Evolutionary conservation across 768 basidiomycete genomes (phyloP).

Genomic region (Rhodocollybia butyracea): DNA sequence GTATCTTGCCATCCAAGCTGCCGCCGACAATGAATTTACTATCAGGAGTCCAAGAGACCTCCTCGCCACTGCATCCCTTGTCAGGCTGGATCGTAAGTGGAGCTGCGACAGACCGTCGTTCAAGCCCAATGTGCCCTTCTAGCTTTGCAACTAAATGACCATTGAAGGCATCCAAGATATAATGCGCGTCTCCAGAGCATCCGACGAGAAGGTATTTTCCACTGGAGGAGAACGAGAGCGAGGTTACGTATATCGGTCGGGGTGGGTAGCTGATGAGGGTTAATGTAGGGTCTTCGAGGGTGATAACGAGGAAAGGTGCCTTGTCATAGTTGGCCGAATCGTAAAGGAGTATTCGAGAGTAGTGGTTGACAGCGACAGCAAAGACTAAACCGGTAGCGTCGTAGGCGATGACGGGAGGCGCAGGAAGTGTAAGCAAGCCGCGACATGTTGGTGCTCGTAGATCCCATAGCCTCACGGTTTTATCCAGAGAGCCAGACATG

Average conservation of each 20-base stretch:
- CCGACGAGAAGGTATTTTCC: conserved; percentile 90
- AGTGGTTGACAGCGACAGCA: conserved; percentile 81
- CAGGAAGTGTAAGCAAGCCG: conserved; percentile 73
- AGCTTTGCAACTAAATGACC: conserved; percentile 82
- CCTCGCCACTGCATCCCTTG: conserved; percentile 87
- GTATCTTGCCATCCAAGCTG: conserved; percentile 79
- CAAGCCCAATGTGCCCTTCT: conserved; percentile 81
- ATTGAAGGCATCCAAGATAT: conserved; percentile 88
- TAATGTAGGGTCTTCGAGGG: conserved; percentile 79
- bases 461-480: conserved; percentile 96
- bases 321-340: conserved; percentile 87
- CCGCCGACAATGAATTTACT: conserved; percentile 88
- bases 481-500: conserved; percentile 92
- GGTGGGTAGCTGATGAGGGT: conserved; percentile 79
- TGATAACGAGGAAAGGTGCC: conserved; percentile 83
- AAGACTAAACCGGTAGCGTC: conserved; percentile 82
- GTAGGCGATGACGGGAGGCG: conserved; percentile 78
- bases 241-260: conserved; percentile 87
- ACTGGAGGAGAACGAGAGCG: conserved; percentile 84
- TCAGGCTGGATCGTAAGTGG: conserved; percentile 60
- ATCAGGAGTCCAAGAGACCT: conserved; percentile 93
- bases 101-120: conserved; percentile 54
- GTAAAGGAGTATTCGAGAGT: conserved; percentile 80
- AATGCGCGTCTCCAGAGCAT: conserved; percentile 90
- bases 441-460: conserved; percentile 75